phyloP scores from a whole-genome alignment of 106 monocot species.

The Apostasia shenzhenica region DNA sequence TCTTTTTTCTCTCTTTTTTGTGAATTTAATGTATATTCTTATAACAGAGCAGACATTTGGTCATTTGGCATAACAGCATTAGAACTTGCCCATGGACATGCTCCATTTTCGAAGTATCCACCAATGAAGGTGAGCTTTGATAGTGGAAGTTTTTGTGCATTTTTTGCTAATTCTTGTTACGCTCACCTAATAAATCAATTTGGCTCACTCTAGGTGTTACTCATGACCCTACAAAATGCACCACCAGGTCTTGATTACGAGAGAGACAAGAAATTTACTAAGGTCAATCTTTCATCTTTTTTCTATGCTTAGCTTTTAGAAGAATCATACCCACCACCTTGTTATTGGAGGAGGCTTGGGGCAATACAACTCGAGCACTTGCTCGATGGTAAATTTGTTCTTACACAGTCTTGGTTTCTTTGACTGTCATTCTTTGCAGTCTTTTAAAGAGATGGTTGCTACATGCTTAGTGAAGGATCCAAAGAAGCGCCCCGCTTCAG shows the following conservation, averaged over 20 bases:
- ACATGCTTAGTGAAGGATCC: conserved; percentile 97
- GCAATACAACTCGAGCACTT: neutral
- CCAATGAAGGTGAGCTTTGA: conserved; percentile 77
- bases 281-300: conserved; percentile 27
- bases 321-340: neutral
- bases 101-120: conserved; percentile 93
- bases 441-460: conserved; percentile 84
- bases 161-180: neutral
- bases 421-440: conserved; percentile 28
- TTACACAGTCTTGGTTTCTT: neutral
- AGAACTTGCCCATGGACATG: conserved; percentile 97
- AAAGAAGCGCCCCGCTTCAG: conserved; percentile 78
- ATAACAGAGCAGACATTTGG: conserved; percentile 93
- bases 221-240: conserved; percentile 98
- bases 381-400: neutral
- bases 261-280: conserved; percentile 84
- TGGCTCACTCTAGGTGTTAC: conserved; percentile 52
- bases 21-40: conserved; percentile 6
- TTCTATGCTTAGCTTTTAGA: conserved; percentile 5
- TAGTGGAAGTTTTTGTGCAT: neutral
- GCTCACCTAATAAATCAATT: neutral
- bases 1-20: neutral
- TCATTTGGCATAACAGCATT: conserved; percentile 93
- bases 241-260: conserved; percentile 91
- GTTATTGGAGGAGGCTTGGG: neutral